Percentiles rank a stretch among this genome's conserved stretches.
Conservation (phyloP, 2,329 filamentous ascomycete genomes). For the Cercospora berteroae region DNA sequence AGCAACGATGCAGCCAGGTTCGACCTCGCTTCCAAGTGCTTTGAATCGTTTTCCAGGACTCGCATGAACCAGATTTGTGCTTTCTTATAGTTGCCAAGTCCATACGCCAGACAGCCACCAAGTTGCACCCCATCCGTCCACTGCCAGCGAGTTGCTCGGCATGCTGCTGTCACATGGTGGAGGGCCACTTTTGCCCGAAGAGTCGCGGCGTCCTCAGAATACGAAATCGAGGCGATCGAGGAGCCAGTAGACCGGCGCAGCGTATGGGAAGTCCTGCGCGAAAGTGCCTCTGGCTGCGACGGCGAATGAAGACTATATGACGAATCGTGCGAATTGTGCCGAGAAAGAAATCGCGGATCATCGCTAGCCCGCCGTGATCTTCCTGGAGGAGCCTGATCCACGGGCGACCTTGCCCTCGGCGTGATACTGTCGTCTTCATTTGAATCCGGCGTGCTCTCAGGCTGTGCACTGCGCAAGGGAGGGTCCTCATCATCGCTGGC, state of each 20-base stretch:
- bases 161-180: constrained; percentile 69
- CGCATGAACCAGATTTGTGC: constrained; percentile 72
- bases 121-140: constrained; percentile 94
- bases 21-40: constrained; percentile 87
- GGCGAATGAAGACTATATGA: not conserved
- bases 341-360: constrained; percentile 26
- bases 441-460: constrained; percentile 3
- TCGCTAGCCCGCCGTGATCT: constrained; percentile 22
- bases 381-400: constrained; percentile 12
- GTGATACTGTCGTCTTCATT: constrained; percentile 18
- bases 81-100: constrained; percentile 77
- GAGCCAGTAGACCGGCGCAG: constrained; percentile 35
- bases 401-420: constrained; percentile 19
- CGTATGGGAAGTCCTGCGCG: constrained; percentile 14
- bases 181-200: constrained; percentile 65
- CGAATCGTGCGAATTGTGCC: not conserved
- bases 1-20: constrained; percentile 89
- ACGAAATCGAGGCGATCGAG: constrained; percentile 33
- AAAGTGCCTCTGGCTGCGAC: not conserved
- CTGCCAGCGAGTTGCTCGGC: constrained; percentile 75
- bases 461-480: constrained; percentile 7
- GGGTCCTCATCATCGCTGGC: constrained; percentile 17
- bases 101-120: constrained; percentile 88
- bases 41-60: constrained; percentile 58
- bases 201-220: constrained; percentile 39